A percentile compares a stretch with the other conserved stretches of the same genome.
Conservation (phyloP, 2,329 filamentous ascomycete species). For the Emericellopsis cladophorae region DNA sequence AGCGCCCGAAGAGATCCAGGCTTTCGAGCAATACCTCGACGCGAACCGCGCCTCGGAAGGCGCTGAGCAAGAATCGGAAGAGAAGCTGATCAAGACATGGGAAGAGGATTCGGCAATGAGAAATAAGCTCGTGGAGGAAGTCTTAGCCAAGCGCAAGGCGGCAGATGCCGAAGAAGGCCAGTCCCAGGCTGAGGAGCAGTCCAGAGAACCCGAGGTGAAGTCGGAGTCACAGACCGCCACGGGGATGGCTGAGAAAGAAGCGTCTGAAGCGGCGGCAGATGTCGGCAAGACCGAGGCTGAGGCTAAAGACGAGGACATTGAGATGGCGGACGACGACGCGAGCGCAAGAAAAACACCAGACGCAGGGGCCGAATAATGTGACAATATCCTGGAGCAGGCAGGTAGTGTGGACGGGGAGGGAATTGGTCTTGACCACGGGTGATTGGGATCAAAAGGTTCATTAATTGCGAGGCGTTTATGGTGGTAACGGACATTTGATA, state of each 20-base stretch:
- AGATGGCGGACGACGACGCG: conserved; percentile 4
- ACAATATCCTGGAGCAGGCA: too few relatives aligned
- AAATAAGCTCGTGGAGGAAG: conserved; percentile 36
- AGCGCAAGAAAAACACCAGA: neutral
- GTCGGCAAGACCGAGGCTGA: neutral
- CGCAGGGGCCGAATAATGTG: too few relatives aligned
- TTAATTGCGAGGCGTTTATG: too few relatives aligned
- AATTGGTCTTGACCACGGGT: too few relatives aligned
- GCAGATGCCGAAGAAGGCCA: conserved; percentile 6
- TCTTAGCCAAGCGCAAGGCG: conserved; percentile 35
- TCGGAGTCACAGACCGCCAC: neutral
- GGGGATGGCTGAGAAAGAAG: conserved; percentile 8
- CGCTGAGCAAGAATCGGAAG: neutral
- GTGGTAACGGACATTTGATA: too few relatives aligned
- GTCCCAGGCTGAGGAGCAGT: neutral
- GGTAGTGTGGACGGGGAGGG: too few relatives aligned
- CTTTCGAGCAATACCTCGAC: conserved; percentile 42
- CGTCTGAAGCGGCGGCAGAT: conserved; percentile 1
- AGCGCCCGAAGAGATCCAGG: conserved; percentile 10
- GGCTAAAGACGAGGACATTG: conserved; percentile 4
- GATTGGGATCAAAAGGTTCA: neutral
- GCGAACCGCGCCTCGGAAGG: neutral
- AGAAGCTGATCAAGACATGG: conserved; percentile 5
- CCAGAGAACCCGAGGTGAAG: neutral
- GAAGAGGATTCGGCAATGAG: conserved; percentile 11